Percentiles rank a stretch among this genome's conserved stretches.
Conservation (phyloP, 2,329 filamentous ascomycete genomes). For the Arthrobotrys iridis region DNA sequence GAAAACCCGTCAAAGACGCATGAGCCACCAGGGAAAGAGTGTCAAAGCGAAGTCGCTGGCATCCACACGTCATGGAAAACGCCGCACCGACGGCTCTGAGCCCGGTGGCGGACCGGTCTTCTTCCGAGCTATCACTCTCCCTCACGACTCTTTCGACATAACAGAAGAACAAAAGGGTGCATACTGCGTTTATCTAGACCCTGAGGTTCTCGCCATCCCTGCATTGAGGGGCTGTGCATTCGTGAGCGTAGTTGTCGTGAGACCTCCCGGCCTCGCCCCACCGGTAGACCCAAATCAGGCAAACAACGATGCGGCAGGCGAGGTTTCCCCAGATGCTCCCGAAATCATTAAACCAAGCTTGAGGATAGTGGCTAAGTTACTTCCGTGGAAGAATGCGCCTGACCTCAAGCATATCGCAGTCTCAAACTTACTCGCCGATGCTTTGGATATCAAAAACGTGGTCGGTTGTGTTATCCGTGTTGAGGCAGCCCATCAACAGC, state of each 20-base stretch:
- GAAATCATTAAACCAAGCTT: conserved; percentile 48
- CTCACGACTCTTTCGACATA: conserved; percentile 81
- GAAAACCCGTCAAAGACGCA: conserved; percentile 77
- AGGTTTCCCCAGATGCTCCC: conserved; percentile 66
- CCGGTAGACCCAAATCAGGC: conserved; percentile 70
- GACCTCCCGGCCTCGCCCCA: conserved; percentile 78
- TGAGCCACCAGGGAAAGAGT: conserved; percentile 61
- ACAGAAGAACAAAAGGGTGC: conserved; percentile 69
- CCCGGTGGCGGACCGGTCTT: conserved; percentile 69
- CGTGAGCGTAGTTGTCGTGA: conserved; percentile 85
- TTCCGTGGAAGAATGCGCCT: conserved; percentile 85
- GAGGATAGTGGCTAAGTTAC: conserved; percentile 79
- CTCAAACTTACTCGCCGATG: conserved; percentile 78
- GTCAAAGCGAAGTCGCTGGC: conserved; percentile 52
- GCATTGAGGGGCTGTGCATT: conserved; percentile 77
- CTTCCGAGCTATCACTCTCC: conserved; percentile 76
- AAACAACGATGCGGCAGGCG: conserved; percentile 72
- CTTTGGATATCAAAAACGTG: conserved; percentile 73
- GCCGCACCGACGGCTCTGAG: conserved; percentile 57
- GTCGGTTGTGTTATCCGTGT: conserved; percentile 89
- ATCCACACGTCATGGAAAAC: conserved; percentile 42
- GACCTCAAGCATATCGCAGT: conserved; percentile 82
- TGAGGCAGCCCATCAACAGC: conserved; percentile 78
- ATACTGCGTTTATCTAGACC: conserved; percentile 81
- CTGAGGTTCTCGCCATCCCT: conserved; percentile 70